Evolutionary conservation across 148 eudicot species (phyloP), one percentile per base, ranked within the genome.

Genomic region (Polygonum aviculare): DNA sequence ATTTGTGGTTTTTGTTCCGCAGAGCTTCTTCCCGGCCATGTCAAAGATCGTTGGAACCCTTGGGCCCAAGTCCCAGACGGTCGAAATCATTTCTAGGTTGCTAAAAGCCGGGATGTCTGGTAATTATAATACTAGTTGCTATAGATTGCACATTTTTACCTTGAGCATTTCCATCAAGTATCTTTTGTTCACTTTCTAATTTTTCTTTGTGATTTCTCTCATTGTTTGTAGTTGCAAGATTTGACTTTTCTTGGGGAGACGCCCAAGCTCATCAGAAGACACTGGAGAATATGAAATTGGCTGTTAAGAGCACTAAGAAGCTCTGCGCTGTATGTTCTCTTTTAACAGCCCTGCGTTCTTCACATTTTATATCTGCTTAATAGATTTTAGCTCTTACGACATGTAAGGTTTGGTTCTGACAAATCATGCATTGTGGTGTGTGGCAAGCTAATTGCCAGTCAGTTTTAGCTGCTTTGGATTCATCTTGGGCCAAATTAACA

Each of bases 31-130:
- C 72, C 85, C 96, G 44, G 94, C 99, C 12, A 89, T 91, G 99
- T 89, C 99, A 16, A 95, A 95, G 88, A 95, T 95, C 73, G 99
- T 95, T 16, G 99, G 99, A 52, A 95, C 99, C 39, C 81, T 95
- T 16, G 99, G 99, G 4, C 93, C 99, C 4, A 80, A 86, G n/a
- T 95, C 99, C 39, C 87, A 90, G 70, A 82, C 94, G 26, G 90
- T 89, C 10, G 97, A 92, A 67, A 79, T 85, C 19, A 87, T 95
- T 79, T 89, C 99, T 33, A 83, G 84, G 12, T 87, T 96, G 75
- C 98, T 96, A 8, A 84, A 91, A 67, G 90, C 91, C 69, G 99
- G 99, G 65, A 89, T 96, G 94, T 93, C 98, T 4, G 98, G 98
- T 93, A 81, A 26, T 57, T 14, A 35, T 52, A 11, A 21, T 62